Evolutionary conservation across 495 filamentous ascomycete genomes (phyloP).

Genomic region (Rhizodiscina lignyota): DNA sequence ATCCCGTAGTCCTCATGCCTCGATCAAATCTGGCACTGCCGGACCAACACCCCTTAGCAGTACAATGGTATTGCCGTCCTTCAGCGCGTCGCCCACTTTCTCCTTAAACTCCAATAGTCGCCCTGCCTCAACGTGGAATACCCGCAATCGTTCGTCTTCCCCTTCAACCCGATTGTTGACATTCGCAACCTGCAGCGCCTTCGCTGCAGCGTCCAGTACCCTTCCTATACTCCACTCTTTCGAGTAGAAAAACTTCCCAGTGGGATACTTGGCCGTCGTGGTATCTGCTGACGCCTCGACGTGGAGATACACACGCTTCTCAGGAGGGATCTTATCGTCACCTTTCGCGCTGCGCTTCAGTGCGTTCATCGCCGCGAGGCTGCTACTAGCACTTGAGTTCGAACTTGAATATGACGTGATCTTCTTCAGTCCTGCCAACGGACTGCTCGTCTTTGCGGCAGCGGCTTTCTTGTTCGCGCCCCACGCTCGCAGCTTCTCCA

Average conservation of each 20-base stretch:
- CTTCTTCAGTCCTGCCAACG: too few relatives aligned
- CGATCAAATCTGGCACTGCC: constrained; percentile 32
- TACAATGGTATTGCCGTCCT: constrained; percentile 76
- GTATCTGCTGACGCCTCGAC: constrained; percentile 74
- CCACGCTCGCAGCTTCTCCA: constrained; percentile 48
- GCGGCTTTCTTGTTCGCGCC: constrained; percentile 20
- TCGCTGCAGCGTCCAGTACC: constrained; percentile 76
- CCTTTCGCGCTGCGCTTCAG: constrained; percentile 80
- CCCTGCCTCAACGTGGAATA: constrained; percentile 88
- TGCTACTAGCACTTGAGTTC: background rate
- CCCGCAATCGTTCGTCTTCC: constrained; percentile 60
- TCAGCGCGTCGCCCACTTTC: constrained; percentile 51
- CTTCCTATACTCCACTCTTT: constrained; percentile 77
- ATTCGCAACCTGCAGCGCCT: constrained; percentile 65
- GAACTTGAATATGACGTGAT: constrained; percentile 21
- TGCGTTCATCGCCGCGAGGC: constrained; percentile 25
- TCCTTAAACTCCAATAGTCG: constrained; percentile 73
- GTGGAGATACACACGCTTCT: constrained; percentile 71
- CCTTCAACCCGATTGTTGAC: constrained; percentile 67
- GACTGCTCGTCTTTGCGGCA: constrained; percentile 33
- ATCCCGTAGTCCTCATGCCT: constrained; percentile 7
- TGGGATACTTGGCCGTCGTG: constrained; percentile 39
- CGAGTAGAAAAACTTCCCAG: constrained; percentile 64
- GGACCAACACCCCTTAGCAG: constrained; percentile 68
- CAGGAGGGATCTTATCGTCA: constrained; percentile 56